Base-by-base conservation (phyloP, 345 rosid genomes). In the Ceriops zippeliana region DNA sequence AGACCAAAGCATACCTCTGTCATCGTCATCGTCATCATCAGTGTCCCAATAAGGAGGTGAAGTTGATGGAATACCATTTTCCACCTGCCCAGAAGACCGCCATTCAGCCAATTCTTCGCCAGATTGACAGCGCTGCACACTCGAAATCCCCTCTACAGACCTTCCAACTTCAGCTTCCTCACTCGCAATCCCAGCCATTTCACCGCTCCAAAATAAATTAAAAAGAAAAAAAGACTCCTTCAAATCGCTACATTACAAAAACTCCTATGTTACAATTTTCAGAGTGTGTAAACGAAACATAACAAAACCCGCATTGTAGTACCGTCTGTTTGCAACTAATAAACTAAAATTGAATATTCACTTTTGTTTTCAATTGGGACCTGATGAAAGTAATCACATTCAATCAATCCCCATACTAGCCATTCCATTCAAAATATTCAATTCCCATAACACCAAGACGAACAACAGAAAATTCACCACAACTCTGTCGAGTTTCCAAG, bases 61-160 rank as follows among this genome's bases (percentile, higher is more conserved):
- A 62, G 98, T 91, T 26, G 93, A 89, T 65, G 96, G 89, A 38
- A 79, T 87, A 73, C 96, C 97, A 77, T 88, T 89, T 73, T 89
- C 98, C 73, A 89, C 89, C 85, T 87, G 96, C 79, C 86, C 97
- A 62, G 91, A 93, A 8, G 97, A 93, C 52, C 96, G 90, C 97
- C 97, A 91, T 78, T 91, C 96, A 1, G 84, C 91, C 71, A 91
- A 76, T 52, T 89, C 89, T 83, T 93, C 99, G 71, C 86, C 95
- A 62, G 86, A 79, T 69, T 88, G 87, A 71, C 85, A 87, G 52
- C 74, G 83, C 80, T 80, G 85, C 73, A 84, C 83, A 65, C 82
- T 86, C 15, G 82, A 85, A 80, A 76, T 76, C 61, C 89, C 92
- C 75, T 88, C 96, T 58, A 67, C 70, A 76, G 92, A 80, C 84